Percentiles rank a stretch among this genome's conserved stretches.
phyloP scores from a whole-genome alignment of 2,329 filamentous ascomycete species.

The Cadophora malorum region DNA sequence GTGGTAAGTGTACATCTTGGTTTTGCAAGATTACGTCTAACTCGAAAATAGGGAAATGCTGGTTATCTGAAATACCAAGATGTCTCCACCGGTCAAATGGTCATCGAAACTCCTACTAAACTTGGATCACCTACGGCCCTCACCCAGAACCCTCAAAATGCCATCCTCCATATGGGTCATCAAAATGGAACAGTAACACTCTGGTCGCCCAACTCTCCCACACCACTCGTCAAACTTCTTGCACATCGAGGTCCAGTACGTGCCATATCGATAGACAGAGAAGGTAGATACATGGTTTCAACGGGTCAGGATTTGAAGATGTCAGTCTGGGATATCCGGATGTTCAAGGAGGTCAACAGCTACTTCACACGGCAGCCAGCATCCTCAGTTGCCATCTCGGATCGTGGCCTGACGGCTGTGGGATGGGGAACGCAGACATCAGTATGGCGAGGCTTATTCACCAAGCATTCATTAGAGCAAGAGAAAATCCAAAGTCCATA shows the following conservation, averaged over 20 bases:
- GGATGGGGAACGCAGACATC: constrained; percentile 90
- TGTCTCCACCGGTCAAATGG: constrained; percentile 88
- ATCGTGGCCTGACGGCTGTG: constrained; percentile 85
- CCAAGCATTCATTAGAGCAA: constrained; percentile 72
- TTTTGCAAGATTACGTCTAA: constrained; percentile 30
- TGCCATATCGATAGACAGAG: constrained; percentile 82
- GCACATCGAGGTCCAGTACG: constrained; percentile 90
- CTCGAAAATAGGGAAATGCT: constrained; percentile 65
- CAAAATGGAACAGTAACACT: constrained; percentile 94
- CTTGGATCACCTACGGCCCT: constrained; percentile 84
- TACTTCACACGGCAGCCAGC: constrained; percentile 87
- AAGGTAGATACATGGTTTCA: constrained; percentile 95
- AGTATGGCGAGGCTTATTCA: constrained; percentile 90
- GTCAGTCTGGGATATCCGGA: constrained; percentile 95
- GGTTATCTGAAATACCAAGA: constrained; percentile 95
- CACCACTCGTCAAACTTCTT: constrained; percentile 88
- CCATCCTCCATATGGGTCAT: constrained; percentile 88
- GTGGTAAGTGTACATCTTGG: constrained; percentile 61
- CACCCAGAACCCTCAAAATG: constrained; percentile 89
- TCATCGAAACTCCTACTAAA: constrained; percentile 84
- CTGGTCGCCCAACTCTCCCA: constrained; percentile 91
- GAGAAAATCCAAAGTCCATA: constrained; percentile 87
- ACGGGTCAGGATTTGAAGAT: constrained; percentile 89
- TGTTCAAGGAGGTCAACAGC: constrained; percentile 89
- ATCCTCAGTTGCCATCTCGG: constrained; percentile 84